A percentile compares a stretch with the other conserved stretches of the same genome.
Conservation (phyloP, 768 basidiomycete genomes). For the Kwoniella sp. region DNA sequence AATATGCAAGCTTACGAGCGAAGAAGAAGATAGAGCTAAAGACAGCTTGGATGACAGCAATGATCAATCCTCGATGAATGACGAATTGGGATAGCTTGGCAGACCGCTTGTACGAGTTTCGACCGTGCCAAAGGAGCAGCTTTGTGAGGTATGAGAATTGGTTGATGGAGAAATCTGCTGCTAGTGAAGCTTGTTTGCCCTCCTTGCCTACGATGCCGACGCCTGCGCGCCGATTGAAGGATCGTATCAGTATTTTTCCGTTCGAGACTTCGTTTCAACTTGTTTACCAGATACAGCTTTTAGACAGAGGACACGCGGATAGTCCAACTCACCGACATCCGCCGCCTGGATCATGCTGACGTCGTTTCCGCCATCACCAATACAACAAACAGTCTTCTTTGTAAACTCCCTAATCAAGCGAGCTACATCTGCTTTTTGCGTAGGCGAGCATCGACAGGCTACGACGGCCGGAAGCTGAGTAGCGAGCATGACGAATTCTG, state of each 20-base stretch:
- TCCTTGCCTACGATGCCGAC: constrained; percentile 99
- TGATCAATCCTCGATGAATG: constrained; percentile 94
- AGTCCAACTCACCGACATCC: constrained; percentile 85
- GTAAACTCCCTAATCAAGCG: constrained; percentile 86
- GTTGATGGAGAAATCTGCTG: constrained; percentile 95
- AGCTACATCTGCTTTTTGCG: constrained; percentile 97
- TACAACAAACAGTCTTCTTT: constrained; percentile 95
- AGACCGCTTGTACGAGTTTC: constrained; percentile 96
- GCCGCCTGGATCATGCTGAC: constrained; percentile 99
- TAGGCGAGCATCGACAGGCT: constrained; percentile 96
- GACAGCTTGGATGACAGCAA: constrained; percentile 96
- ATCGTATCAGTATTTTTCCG: neutral
- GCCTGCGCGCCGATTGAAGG: constrained; percentile 59
- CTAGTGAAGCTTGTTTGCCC: constrained; percentile 97
- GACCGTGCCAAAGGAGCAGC: constrained; percentile 95
- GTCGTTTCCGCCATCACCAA: constrained; percentile 98
- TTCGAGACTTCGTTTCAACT: too few species aligned
- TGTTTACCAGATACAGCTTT: too few species aligned
- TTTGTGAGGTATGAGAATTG: constrained; percentile 96
- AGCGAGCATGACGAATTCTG: constrained; percentile 92
- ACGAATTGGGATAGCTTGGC: constrained; percentile 98
- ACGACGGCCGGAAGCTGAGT: constrained; percentile 96
- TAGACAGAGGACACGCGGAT: neutral
- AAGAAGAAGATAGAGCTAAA: constrained; percentile 69
- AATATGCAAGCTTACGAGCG: constrained; percentile 56